These are phyloP conservation scores for Phytopythium kandeliae DNA, from an alignment of 352 stramenopile species.

Conservation along the genomic window DNA sequence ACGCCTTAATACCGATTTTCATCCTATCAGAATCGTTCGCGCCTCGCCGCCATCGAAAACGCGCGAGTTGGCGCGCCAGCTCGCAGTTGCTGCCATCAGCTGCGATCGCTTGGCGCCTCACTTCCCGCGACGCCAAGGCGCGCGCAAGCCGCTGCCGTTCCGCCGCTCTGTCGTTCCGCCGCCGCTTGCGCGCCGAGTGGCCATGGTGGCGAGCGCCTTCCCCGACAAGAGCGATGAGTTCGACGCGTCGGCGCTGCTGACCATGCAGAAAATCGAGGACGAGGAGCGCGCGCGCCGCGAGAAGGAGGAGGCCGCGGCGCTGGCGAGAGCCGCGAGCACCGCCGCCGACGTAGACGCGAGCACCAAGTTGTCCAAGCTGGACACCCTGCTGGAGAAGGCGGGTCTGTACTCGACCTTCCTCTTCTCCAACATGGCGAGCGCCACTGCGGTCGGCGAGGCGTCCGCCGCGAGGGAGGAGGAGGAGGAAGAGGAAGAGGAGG, in stretches of 20 bases:
- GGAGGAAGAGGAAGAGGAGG: not conserved
- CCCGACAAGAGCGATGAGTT: conserved; percentile 14
- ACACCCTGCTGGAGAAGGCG: conserved; percentile 84
- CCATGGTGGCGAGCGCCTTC: conserved; percentile 52
- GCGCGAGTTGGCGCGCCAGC: not conserved
- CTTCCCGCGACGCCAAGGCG: no score
- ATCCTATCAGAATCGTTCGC: conserved; percentile 1
- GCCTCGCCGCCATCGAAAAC: conserved; percentile 4
- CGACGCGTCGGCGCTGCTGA: conserved; percentile 71
- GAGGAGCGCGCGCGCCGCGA: conserved; percentile 22
- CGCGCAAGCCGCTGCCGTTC: no score
- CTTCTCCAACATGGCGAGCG: conserved; percentile 80
- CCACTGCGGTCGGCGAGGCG: conserved; percentile 27
- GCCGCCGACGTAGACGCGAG: conserved; percentile 37
- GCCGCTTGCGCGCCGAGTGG: no score
- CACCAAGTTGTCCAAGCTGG: conserved; percentile 73
- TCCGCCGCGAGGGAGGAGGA: not conserved
- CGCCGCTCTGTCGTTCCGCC: no score
- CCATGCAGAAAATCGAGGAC: conserved; percentile 64
- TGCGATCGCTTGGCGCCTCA: no score
- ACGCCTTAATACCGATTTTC: no score
- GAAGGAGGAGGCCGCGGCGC: conserved; percentile 9
- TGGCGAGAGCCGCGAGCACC: not conserved
- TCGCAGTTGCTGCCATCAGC: no score
- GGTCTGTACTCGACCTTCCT: conserved; percentile 85